Evolutionary conservation across 768 basidiomycete genomes (phyloP).

Genomic region (Mycena belliarum): DNA sequence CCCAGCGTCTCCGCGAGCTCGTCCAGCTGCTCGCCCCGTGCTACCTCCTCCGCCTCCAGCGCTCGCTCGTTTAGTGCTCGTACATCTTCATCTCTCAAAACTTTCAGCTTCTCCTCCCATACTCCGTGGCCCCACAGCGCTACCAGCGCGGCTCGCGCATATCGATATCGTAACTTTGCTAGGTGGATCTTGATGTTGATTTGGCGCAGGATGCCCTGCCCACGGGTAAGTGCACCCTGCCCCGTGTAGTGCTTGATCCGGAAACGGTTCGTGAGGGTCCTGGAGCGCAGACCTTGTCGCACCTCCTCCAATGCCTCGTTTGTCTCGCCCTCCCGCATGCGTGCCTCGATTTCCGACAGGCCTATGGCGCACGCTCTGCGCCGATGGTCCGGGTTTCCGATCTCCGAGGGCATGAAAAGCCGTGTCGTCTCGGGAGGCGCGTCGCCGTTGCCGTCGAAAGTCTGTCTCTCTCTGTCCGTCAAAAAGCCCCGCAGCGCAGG

Average conservation of each 20-base stretch:
- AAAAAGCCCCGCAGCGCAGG: not conserved
- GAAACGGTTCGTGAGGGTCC: not conserved
- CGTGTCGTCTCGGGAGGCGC: not conserved
- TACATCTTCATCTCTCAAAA: not conserved
- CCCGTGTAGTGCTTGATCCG: not conserved
- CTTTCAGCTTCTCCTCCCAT: not conserved
- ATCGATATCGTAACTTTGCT: not conserved
- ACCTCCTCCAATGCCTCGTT: not conserved
- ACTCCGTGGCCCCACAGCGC: not conserved
- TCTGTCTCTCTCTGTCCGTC: not conserved
- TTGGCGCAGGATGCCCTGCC: not conserved
- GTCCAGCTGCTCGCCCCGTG: not conserved
- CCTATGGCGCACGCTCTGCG: not conserved
- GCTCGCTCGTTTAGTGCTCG: not conserved
- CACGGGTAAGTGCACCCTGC: not conserved
- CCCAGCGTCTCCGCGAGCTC: not conserved
- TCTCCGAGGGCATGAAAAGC: constrained; percentile 1
- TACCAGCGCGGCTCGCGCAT: not conserved
- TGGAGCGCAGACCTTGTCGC: not conserved
- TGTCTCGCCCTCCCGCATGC: not conserved
- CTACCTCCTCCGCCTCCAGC: not conserved
- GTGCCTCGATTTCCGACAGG: not conserved
- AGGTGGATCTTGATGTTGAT: not conserved
- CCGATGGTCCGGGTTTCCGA: not conserved
- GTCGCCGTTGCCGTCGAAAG: not conserved